Base-by-base conservation (phyloP, 805 yeast genomes). In the Isabelozyma pseudorhagii region DNA sequence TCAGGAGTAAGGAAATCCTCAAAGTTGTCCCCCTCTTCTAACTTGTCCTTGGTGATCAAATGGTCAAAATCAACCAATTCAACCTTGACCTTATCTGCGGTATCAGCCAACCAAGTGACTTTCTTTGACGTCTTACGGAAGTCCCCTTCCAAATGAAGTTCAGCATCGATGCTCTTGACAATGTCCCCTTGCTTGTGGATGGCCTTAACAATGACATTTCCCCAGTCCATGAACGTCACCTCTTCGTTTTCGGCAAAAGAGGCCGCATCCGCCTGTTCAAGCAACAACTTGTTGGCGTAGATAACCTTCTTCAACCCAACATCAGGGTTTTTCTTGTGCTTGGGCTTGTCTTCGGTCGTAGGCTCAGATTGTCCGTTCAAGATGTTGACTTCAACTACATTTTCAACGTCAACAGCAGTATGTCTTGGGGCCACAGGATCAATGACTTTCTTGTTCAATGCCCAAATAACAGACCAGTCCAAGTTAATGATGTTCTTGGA, bases 191-290 rank as follows among this genome's bases (percentile, higher is more conserved):
- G 84, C 67, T 81, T 84, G 66, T 72, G 72, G 63, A 92, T 80
- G 67, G 82, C 82, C 56, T 86, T 81, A 56, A 92, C 75, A 57
- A 93, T 87, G 50, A 84, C 87, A 68, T 93, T 93, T 79, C 97
- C 98, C 98, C 98, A 93, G 73, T 93, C 97, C 98, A 93, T 93
- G 62, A 93, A 81, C n/a, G 98, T 93, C 54, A 92, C 78, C 75
- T 93, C 98, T 74, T 93, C 98, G 55, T 87, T 89, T 41, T 83
- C 93, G 57, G 79, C 83, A 42, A 78, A 68, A 7, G 74, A 59
- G 53, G 85, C 76, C 43, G 92, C 85, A 71, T 93, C 98, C 28
- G 78, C 93, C 74, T 89, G 96, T 65, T 92, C 97, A 61, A 93
- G 77, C 59, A 89, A 72, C 43, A 88, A 77, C 47, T 82, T 74